Evolutionary conservation across 768 basidiomycete species (phyloP).

Genomic region (Hygrophorus russula): DNA sequence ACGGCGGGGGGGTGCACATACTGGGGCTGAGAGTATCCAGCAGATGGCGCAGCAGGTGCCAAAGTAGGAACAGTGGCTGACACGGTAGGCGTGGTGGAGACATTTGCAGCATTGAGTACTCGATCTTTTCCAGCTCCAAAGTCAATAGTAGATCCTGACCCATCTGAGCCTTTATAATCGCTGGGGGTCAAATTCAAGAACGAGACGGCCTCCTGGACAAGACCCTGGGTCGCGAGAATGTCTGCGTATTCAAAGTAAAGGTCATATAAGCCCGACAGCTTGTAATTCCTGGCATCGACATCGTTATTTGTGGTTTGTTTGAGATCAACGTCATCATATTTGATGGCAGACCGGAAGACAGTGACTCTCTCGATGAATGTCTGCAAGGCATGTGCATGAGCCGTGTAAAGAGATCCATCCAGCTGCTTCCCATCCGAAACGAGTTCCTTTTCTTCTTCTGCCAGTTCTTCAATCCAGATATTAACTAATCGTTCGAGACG

Average conservation of each 20-base stretch:
- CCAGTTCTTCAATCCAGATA: slow-evolving; percentile 87
- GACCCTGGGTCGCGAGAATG: slow-evolving; percentile 81
- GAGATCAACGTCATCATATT: slow-evolving; percentile 70
- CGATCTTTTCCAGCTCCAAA: slow-evolving; percentile 27
- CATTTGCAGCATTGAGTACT: slow-evolving; percentile 22
- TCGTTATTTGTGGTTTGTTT: slow-evolving; percentile 23
- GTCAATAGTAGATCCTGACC: slow-evolving; percentile 11
- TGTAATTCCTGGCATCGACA: slow-evolving; percentile 55
- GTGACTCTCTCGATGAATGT: slow-evolving; percentile 95
- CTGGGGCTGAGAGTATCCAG: slow-evolving; percentile 14
- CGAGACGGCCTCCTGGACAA: slow-evolving; percentile 67
- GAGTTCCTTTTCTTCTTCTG: slow-evolving; percentile 65
- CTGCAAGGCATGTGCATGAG: slow-evolving; percentile 79
- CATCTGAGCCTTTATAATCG: slow-evolving; percentile 58
- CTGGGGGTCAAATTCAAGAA: slow-evolving; percentile 74
- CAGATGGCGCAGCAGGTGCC: slow-evolving; percentile 12
- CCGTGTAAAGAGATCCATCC: slow-evolving; percentile 55
- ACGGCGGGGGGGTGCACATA: slow-evolving; percentile 10
- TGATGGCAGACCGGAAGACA: slow-evolving; percentile 81
- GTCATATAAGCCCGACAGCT: slow-evolving; percentile 80
- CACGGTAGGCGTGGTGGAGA: slow-evolving; percentile 10
- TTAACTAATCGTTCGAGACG: slow-evolving; percentile 77
- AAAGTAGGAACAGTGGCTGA: slow-evolving; percentile 11
- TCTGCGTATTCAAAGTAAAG: slow-evolving; percentile 95
- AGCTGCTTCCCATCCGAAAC: slow-evolving; percentile 26